Conservation (phyloP, 2,329 filamentous ascomycete species). For the Ceratocystis cubensis region DNA sequence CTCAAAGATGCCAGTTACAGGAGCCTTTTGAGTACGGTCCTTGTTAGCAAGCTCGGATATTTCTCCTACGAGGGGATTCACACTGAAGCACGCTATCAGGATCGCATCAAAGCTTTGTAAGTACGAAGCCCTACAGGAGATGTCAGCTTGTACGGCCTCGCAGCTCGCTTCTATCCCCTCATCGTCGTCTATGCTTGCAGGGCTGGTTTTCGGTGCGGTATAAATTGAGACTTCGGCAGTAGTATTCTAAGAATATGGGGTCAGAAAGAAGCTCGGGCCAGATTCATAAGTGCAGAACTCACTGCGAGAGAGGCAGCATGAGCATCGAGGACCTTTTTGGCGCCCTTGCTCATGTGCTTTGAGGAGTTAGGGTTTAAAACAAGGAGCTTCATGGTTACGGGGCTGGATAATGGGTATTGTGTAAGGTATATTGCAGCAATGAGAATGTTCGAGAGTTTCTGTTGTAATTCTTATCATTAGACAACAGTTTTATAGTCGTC, state of each 20-base stretch:
- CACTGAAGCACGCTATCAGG: conserved; percentile 78
- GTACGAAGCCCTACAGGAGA: conserved; percentile 24
- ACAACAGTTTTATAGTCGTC: neutral
- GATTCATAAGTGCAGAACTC: neutral
- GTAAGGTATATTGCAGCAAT: neutral
- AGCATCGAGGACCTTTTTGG: conserved; percentile 33
- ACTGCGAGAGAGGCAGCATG: neutral
- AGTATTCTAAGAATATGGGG: neutral
- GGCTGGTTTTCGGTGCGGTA: conserved; percentile 25
- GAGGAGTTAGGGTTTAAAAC: conserved; percentile 74
- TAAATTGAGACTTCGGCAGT: neutral
- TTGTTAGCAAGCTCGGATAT: conserved; percentile 32
- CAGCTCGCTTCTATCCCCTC: conserved; percentile 54
- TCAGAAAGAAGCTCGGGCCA: conserved; percentile 2
- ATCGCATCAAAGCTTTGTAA: conserved; percentile 51
- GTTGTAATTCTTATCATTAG: neutral
- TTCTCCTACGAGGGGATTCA: conserved; percentile 59
- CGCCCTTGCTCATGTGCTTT: conserved; percentile 53
- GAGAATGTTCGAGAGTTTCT: neutral
- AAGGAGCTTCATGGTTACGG: conserved; percentile 38
- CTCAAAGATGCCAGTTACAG: conserved; percentile 78
- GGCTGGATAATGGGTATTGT: neutral
- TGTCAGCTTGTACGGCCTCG: conserved; percentile 45
- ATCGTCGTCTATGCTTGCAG: conserved; percentile 67
- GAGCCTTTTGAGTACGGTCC: conserved; percentile 27